These are phyloP conservation scores for Globisporangium barbulae DNA, from an alignment of 352 stramenopile genomes.

Conservation along the genomic window DNA sequence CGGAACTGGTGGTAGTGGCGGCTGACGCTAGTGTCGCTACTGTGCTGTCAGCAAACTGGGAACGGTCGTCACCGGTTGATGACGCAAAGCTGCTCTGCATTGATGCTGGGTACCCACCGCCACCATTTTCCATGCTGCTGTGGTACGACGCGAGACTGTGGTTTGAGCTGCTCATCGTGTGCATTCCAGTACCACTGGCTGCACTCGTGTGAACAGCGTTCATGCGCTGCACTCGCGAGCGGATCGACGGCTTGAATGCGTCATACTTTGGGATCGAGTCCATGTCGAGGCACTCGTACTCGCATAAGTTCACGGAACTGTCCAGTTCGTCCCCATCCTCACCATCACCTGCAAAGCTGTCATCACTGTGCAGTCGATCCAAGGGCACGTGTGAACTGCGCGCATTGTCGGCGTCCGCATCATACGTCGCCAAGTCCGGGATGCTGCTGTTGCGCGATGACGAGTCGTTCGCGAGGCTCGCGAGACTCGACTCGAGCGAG, in stretches of 20 bases:
- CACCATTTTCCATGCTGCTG: not conserved
- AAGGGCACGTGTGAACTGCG: not conserved
- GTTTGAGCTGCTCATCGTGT: not conserved
- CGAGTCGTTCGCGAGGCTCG: conserved; percentile 27
- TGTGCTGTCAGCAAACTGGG: not conserved
- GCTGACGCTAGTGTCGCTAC: not conserved
- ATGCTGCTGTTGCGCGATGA: conserved; percentile 13
- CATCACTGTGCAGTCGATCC: conserved; percentile 4
- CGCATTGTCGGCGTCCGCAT: not conserved
- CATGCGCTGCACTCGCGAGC: conserved; percentile 6
- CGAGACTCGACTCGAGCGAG: conserved; percentile 32
- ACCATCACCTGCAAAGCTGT: not conserved
- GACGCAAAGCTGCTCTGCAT: conserved; percentile 10
- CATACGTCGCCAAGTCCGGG: conserved; percentile 8
- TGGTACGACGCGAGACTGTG: conserved; percentile 1
- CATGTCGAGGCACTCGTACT: conserved; percentile 74
- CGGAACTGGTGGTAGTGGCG: not conserved
- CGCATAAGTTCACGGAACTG: conserved; percentile 52
- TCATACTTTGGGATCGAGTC: conserved; percentile 73
- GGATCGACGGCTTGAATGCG: conserved; percentile 53
- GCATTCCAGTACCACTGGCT: not conserved
- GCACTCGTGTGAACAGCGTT: conserved; percentile 1
- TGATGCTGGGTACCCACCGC: not conserved
- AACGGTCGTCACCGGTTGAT: not conserved
- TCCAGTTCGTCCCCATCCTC: conserved; percentile 20